These are phyloP conservation scores for Debaryomyces sp. DNA, from an alignment of 1,139 yeast species.

Conservation along the genomic window DNA sequence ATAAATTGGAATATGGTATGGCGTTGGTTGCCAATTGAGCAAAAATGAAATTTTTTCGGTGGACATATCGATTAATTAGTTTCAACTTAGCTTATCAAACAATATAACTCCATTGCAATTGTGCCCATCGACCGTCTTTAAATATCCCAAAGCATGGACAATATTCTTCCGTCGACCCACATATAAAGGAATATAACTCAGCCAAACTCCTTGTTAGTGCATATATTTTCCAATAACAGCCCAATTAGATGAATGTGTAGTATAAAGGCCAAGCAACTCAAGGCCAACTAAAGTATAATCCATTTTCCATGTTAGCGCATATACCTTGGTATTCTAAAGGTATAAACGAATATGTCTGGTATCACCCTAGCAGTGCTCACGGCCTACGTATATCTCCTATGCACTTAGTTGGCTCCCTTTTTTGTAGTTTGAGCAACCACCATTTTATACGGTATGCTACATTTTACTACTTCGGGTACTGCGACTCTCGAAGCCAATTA, in stretches of 20 bases:
- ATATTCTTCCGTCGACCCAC: neutral
- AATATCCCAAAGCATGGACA: neutral
- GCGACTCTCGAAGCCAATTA: neutral
- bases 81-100: neutral
- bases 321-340: neutral
- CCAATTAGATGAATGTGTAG: neutral
- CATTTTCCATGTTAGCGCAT: conserved; percentile 6
- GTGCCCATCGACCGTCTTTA: neutral
- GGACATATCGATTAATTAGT: conserved; percentile 7
- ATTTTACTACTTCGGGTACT: neutral
- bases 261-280: neutral
- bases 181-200: neutral
- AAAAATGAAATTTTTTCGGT: conserved; percentile 54
- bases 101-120: neutral
- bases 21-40: conserved; percentile 60
- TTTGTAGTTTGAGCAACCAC: neutral
- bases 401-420: neutral
- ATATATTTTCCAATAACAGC: neutral
- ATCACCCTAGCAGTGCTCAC: too few relatives aligned
- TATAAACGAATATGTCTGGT: neutral
- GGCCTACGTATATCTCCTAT: neutral
- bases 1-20: conserved; percentile 58
- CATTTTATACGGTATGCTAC: neutral
- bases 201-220: conserved; percentile 2
- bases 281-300: neutral